Base-by-base conservation (phyloP, 768 basidiomycete species). In the Pleurotus tuoliensis region DNA sequence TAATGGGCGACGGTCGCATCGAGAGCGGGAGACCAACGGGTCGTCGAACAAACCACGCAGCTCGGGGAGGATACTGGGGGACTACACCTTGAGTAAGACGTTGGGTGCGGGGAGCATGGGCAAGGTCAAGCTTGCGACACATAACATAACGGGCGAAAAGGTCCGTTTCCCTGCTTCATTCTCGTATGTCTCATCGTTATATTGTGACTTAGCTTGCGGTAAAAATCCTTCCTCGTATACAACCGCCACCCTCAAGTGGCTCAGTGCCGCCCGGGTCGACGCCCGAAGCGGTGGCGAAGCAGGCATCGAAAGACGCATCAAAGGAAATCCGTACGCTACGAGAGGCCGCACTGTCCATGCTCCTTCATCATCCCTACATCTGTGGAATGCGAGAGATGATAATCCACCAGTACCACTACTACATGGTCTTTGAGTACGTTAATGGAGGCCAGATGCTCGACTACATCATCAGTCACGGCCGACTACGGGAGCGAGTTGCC, bases 311-410 rank as follows among this genome's bases (percentile, higher is more conserved):
- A 71, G 97, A 99, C 64, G 91, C 90, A 44, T 92, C 92, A 13
- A 99, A 99, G 74, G 97, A 99, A 74, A 90, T 93, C 61, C 84
- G 97, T 20, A 98, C 94, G 1, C 82, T 98, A 60, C 88, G 97
- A 30, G 97, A 99, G 75, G 97, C 96, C 0, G 92, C 92, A 1
- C 80, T 99, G 27, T 94, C 92, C 39, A 87, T 98, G 79, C 84
- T 99, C 46, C 85, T 99, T 27, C 94, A 98, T 67, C 97, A 99
- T 67, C 97, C 97, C 2, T 98, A 98, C 71, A 92, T 99, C 68
- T 98, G 96, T 69, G 97, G 97, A 56, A 99, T 98, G 96, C 89
- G 93, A 63, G 94, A 96, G 76, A 94, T 99, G 90, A 93, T 98
- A 68, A 78, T 94, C 22, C 96, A 98, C 74, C 91, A 92, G 59